These are phyloP conservation scores for Neurospora sp. DNA, from an alignment of 495 filamentous ascomycete species.

Conservation along the genomic window DNA sequence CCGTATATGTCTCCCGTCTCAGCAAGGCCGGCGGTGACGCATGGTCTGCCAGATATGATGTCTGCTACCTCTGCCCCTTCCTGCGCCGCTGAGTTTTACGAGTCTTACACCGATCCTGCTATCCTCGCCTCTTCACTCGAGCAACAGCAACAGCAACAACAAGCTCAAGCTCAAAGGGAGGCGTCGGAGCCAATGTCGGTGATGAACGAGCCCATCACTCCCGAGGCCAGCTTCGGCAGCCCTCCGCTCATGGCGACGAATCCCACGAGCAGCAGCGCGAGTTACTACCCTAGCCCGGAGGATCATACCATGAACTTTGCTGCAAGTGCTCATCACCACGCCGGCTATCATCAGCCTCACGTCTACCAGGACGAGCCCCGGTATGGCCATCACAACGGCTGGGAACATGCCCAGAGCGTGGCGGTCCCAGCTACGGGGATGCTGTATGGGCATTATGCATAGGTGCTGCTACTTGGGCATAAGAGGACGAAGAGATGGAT, in stretches of 20 bases:
- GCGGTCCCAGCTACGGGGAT: not conserved
- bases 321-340: not conserved
- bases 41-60: not conserved
- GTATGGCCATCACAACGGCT: not conserved
- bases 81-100: not conserved
- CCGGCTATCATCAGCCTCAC: not conserved
- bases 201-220: constrained; percentile 12
- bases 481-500: not conserved
- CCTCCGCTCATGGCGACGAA: constrained; percentile 1
- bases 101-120: not conserved
- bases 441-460: not conserved
- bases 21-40: not conserved
- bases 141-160: not conserved
- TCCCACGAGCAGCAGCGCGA: not conserved
- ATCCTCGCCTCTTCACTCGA: not conserved
- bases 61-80: not conserved
- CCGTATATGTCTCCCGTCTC: not conserved
- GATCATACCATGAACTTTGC: not conserved
- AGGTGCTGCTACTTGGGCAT: not conserved
- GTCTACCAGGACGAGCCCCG: not conserved
- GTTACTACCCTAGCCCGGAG: not conserved
- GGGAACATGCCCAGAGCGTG: not conserved
- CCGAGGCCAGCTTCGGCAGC: constrained; percentile 2
- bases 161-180: not conserved
- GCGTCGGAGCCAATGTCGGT: not conserved